phyloP scores from a whole-genome alignment of 2,329 filamentous ascomycete genomes.

The Pleurostoma richardsiae region DNA sequence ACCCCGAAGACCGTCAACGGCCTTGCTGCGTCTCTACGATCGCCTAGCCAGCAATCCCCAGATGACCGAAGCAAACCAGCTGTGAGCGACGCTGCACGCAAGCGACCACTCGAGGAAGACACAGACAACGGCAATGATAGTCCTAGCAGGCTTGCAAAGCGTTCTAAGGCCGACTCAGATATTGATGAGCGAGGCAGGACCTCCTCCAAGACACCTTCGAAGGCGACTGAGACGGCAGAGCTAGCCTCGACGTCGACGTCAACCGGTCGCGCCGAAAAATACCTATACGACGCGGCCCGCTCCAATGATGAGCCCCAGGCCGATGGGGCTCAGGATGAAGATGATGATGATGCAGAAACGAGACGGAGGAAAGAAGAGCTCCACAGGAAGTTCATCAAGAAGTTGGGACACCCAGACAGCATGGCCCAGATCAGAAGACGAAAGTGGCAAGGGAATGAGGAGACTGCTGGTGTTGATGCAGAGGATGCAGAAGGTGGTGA shows the following conservation, averaged over 20 bases:
- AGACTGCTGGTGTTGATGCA: constrained; percentile 37
- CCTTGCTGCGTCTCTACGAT: constrained; percentile 15
- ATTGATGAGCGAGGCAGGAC: constrained; percentile 30
- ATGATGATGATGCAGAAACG: constrained; percentile 37
- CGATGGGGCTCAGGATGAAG: constrained; percentile 27
- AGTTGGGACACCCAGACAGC: constrained; percentile 81
- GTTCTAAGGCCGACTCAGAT: constrained; percentile 35
- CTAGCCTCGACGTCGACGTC: background rate
- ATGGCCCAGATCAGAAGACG: constrained; percentile 61
- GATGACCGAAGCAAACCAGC: background rate
- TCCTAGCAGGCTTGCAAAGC: constrained; percentile 35
- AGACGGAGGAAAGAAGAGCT: constrained; percentile 62
- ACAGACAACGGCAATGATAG: constrained; percentile 36
- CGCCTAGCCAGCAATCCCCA: constrained; percentile 8
- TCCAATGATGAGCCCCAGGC: constrained; percentile 21
- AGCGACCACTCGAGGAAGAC: constrained; percentile 47
- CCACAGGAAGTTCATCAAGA: constrained; percentile 83
- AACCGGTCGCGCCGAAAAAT: constrained; percentile 40
- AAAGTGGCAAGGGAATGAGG: constrained; percentile 48
- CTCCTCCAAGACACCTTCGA: constrained; percentile 31
- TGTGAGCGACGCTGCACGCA: constrained; percentile 28
- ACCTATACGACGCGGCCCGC: constrained; percentile 40
- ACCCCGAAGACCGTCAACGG: constrained; percentile 53
- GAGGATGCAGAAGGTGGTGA: constrained; percentile 54
- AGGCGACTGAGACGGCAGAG: constrained; percentile 9